phyloP scores from a whole-genome alignment of 208 protist genomes.

The Crithidia mellificae region DNA sequence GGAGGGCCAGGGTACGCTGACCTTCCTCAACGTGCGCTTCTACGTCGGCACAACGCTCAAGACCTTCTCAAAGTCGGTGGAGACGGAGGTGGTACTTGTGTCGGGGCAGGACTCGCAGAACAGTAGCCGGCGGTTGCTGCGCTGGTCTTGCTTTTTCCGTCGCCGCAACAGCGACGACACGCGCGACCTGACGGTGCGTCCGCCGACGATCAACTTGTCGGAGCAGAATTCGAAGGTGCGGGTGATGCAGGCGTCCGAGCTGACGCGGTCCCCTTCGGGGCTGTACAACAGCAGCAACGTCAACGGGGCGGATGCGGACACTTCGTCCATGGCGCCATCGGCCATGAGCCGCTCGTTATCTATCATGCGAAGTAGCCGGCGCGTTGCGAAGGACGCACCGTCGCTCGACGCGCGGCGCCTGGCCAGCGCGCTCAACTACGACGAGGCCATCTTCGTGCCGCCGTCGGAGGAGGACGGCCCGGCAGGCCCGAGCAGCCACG shows the following conservation, averaged over 20 bases:
- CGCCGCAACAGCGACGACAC: conserved; percentile 14
- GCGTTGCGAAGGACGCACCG: conserved; percentile 18
- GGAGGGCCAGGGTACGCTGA: conserved; percentile 38
- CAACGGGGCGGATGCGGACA: not conserved
- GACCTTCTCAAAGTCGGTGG: conserved; percentile 48
- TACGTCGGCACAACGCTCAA: conserved; percentile 38
- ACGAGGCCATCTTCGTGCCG: conserved; percentile 37
- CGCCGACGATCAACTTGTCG: conserved; percentile 35
- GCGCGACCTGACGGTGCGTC: conserved; percentile 25
- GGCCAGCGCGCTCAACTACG: conserved; percentile 31
- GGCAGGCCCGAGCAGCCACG: conserved; percentile 10
- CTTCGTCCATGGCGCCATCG: conserved; percentile 7
- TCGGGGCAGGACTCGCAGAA: conserved; percentile 40
- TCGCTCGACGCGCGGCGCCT: conserved; percentile 18
- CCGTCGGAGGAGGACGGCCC: conserved; percentile 8
- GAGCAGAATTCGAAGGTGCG: conserved; percentile 29
- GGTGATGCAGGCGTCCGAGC: conserved; percentile 16
- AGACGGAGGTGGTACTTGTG: conserved; percentile 70
- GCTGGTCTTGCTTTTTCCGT: conserved; percentile 69
- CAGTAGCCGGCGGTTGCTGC: conserved; percentile 39
- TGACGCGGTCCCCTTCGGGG: not conserved
- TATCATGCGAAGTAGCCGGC: conserved; percentile 18
- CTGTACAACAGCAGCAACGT: conserved; percentile 1
- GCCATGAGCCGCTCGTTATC: conserved; percentile 15
- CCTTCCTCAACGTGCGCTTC: conserved; percentile 59